Base-by-base conservation (phyloP, 2,329 filamentous ascomycete genomes). In the Sarocladiaceae sp. region DNA sequence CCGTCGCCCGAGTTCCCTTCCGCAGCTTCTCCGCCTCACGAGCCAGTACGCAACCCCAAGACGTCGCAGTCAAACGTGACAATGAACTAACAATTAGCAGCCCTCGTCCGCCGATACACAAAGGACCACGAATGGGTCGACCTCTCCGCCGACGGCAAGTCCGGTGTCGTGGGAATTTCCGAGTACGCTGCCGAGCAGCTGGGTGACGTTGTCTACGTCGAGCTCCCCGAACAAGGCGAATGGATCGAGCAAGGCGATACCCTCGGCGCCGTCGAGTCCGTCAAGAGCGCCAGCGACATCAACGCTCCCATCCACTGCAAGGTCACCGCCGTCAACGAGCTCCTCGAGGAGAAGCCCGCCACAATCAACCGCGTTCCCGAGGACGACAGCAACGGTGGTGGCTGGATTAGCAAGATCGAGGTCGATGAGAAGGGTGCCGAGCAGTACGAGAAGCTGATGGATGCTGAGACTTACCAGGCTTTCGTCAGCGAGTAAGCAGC, bases 111-210 rank as follows among this genome's bases (percentile, higher is more conserved):
- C 75, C 89, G 86, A 70, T 99, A 96, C 79, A 97, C 94, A 59
- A 87, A 92, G 70, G 93, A 97, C 67, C 94, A 99, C 78, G 94
- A 99, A 77, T 99, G 94, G 94, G 85, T 99, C 68, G 91, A 97
- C 72, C 76, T 96, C 55, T 86, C 85, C 53, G 83, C 83, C 50
- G 88, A 95, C 72, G 84, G 87, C 68, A 93, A 88, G 71, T 87
- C 86, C 48, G 92, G 89, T 77, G 82, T 80, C 50, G 77, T 86
- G 60, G 94, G 94, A 55, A 96, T 99, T 69, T 94, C 90, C 53
- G 79, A 86, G 61, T 97, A 96, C 78, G 94, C 94, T 18, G 89
- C 94, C 59, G 83, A 95, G 64, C 86, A 90, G 59, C 88, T 99
- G 56, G 94, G 94, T 60, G 94, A 99, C 68, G 92, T 97, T 54